Base-by-base conservation (phyloP, 164 flowering plant genomes). In the Macadamia integrifolia region DNA sequence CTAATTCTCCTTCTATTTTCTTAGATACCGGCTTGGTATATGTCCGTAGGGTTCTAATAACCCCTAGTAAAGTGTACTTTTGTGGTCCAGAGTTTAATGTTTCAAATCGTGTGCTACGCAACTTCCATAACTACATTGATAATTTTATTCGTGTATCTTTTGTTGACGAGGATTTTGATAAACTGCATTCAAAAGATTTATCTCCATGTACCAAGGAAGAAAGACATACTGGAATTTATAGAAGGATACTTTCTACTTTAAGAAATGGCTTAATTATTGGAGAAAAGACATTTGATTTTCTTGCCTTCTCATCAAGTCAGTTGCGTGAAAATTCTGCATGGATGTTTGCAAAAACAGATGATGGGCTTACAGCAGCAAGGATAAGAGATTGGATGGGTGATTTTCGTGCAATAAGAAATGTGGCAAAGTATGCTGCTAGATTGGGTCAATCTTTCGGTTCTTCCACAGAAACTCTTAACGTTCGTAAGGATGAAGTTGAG, bases 401-500 rank as follows among this genome's bases (percentile, higher is more conserved):
- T 66, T 92, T 94, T 71, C 62, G 65, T 55, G 48, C 77, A 28
- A 94, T 94, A 60, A 81, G 79, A 70, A 91, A 90, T 75, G 95
- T 92, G 60, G 96, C 97, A 13, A 90, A 88, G 70, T 88, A 88
- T 85, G 91, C 92, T 15, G 96, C 97, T 23, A 83, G 98, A 67
- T 81, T 93, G 17, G 98, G 98, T 58, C 98, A 93, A 70, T 89
- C 97, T 5, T 85, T 93, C 18, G 65, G 97, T 65, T 91, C 98
- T 1, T 93, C 97, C 1, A 86, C 64, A 2, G 95, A 94, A 80
- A 85, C 93, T 48, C 60, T 92, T 32, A 79, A 53, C 61, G 97
- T 94, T 62, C 9, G 2, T 11, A 35, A 56, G 35, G 12, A 82
- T 70, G 98, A 94, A 72, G 65, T 82, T 70, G 85, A 81, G 64